Percentiles rank a stretch among this genome's conserved stretches.
phyloP scores from a whole-genome alignment of 352 stramenopile genomes.

The Aphanomyces cochlioides region DNA sequence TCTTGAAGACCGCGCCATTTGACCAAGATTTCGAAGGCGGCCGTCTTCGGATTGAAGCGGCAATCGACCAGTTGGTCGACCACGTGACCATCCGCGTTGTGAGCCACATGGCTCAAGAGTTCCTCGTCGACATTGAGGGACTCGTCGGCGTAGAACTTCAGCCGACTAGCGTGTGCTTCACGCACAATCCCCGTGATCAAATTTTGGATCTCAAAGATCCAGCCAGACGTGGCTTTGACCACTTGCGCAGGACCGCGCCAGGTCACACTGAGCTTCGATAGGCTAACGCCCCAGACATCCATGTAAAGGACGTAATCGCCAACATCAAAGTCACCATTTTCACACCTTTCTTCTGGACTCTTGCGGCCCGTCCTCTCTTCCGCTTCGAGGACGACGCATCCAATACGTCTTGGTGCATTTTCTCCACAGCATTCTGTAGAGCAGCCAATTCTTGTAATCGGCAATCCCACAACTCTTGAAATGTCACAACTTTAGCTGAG shows the following conservation, averaged over 20 bases:
- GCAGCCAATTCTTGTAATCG: background rate
- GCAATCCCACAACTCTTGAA: background rate
- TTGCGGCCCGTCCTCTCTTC: background rate
- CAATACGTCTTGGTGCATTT: background rate
- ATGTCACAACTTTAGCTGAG: background rate
- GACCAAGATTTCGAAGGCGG: slow-evolving; percentile 8
- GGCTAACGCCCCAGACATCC: background rate
- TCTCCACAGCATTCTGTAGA: background rate
- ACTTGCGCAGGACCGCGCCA: background rate
- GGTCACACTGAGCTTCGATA: background rate
- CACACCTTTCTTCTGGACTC: background rate
- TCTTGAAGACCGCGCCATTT: slow-evolving; percentile 27
- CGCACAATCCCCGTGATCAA: background rate
- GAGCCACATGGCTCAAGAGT: slow-evolving; percentile 4
- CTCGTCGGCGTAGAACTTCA: slow-evolving; percentile 23
- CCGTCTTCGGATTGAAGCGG: background rate
- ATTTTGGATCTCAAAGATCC: slow-evolving; percentile 14
- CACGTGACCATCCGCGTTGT: slow-evolving; percentile 14
- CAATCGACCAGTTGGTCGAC: slow-evolving; percentile 2
- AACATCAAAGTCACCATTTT: slow-evolving; percentile 1
- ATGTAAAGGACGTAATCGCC: slow-evolving; percentile 1
- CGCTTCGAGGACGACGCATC: background rate
- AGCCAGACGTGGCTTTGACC: background rate
- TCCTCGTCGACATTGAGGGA: slow-evolving; percentile 14
- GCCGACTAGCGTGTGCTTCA: slow-evolving; percentile 6